phyloP scores from a whole-genome alignment of 768 basidiomycete genomes.

The Mycena rosella region DNA sequence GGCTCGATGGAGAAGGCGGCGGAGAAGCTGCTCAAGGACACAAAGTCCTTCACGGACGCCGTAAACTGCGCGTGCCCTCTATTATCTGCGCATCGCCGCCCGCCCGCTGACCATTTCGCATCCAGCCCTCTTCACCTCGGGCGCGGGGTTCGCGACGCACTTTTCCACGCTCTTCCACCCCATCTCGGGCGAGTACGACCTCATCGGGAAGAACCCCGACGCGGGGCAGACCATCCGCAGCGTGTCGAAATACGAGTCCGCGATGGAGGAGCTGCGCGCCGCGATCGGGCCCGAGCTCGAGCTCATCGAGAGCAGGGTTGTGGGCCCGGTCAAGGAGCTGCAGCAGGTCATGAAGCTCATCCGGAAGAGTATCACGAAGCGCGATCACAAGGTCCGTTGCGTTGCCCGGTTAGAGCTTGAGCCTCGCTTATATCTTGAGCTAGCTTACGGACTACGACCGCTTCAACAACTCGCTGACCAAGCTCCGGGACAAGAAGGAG shows the following conservation, averaged over 20 bases:
- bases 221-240: slow-evolving; percentile 82
- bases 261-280: slow-evolving; percentile 86
- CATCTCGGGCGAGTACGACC: slow-evolving; percentile 80
- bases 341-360: slow-evolving; percentile 89
- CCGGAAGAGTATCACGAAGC: slow-evolving; percentile 94
- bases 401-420: slow-evolving; percentile 4
- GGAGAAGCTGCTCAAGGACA: slow-evolving; percentile 94
- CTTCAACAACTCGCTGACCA: slow-evolving; percentile 94
- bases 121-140: slow-evolving; percentile 73
- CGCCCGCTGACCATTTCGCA: slow-evolving; percentile 10
- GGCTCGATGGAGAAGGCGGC: slow-evolving; percentile 79
- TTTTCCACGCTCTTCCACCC: slow-evolving; percentile 75
- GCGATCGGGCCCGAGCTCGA: slow-evolving; percentile 92
- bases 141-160: slow-evolving; percentile 73
- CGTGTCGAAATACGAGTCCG: slow-evolving; percentile 75
- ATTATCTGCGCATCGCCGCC: slow-evolving; percentile 12
- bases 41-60: slow-evolving; percentile 87
- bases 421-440: slow-evolving; percentile 17
- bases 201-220: slow-evolving; percentile 83
- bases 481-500: slow-evolving; percentile 98
- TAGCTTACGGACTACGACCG: slow-evolving; percentile 95
- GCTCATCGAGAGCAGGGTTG: slow-evolving; percentile 88
- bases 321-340: slow-evolving; percentile 90
- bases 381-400: slow-evolving; percentile 92
- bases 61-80: slow-evolving; percentile 69